Conservation (phyloP, 2,329 filamentous ascomycete genomes). For the Triangularia setosa region DNA sequence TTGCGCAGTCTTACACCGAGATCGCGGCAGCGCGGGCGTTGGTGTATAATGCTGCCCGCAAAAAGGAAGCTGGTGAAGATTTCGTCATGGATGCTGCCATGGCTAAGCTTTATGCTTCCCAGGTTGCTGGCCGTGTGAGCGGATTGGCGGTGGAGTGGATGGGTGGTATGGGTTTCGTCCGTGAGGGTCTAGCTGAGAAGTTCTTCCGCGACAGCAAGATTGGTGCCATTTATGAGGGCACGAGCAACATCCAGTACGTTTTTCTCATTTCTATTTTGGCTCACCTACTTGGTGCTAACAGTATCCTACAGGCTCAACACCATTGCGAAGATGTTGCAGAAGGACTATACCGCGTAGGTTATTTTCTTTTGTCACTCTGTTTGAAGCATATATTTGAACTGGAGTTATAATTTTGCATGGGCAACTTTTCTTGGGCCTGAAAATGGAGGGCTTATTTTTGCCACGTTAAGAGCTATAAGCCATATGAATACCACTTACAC, state of each 20-base stretch:
- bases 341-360: conserved; percentile 50
- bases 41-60: conserved; percentile 92
- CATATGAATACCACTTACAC: conserved; percentile 1
- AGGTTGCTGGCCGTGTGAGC: conserved; percentile 84
- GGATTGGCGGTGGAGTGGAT: conserved; percentile 95
- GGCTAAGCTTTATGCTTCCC: conserved; percentile 93
- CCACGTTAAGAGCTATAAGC: neutral
- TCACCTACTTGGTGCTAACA: conserved; percentile 25
- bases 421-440: neutral
- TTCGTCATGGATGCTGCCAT: conserved; percentile 96
- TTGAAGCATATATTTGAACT: neutral
- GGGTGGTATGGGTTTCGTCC: conserved; percentile 98
- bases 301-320: conserved; percentile 50
- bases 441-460: conserved; percentile 7
- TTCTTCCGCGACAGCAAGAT: conserved; percentile 98
- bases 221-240: conserved; percentile 94
- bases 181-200: conserved; percentile 96
- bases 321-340: conserved; percentile 60
- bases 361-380: neutral
- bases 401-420: conserved; percentile 11
- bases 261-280: neutral
- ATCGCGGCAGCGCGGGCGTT: conserved; percentile 87
- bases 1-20: conserved; percentile 92
- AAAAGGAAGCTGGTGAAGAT: conserved; percentile 95
- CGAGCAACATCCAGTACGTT: conserved; percentile 67